phyloP scores from a whole-genome alignment of 2,329 filamentous ascomycete genomes.

The Penicillium aurantiogriseum region DNA sequence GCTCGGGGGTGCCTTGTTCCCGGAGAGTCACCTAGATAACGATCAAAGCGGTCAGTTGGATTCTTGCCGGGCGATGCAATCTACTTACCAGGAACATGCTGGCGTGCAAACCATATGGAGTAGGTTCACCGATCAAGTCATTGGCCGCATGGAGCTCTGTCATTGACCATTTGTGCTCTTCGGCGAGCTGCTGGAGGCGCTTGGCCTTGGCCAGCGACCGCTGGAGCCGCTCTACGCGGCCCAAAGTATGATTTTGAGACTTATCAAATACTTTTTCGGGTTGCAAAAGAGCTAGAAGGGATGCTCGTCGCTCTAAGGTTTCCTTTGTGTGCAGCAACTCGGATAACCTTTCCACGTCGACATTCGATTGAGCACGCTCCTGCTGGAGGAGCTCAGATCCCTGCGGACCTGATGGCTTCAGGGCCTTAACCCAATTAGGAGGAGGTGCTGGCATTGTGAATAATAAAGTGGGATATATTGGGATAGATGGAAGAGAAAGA shows the following conservation, averaged over 20 bases:
- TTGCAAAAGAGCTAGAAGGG: slow-evolving; percentile 63
- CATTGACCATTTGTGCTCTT: slow-evolving; percentile 64
- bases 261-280: slow-evolving; percentile 73
- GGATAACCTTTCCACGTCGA: slow-evolving; percentile 66
- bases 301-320: slow-evolving; percentile 59
- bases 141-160: slow-evolving; percentile 65
- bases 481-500: neutral
- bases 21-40: slow-evolving; percentile 59
- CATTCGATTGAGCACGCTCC: slow-evolving; percentile 65
- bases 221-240: slow-evolving; percentile 67
- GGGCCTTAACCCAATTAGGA: slow-evolving; percentile 65
- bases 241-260: slow-evolving; percentile 72
- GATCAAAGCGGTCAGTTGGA: slow-evolving; percentile 10
- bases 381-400: slow-evolving; percentile 66
- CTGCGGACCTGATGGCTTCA: slow-evolving; percentile 65
- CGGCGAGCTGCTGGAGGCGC: slow-evolving; percentile 63
- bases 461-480: neutral
- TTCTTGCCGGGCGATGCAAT: neutral
- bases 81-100: slow-evolving; percentile 63
- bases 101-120: slow-evolving; percentile 71
- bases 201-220: slow-evolving; percentile 69
- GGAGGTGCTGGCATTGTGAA: slow-evolving; percentile 40
- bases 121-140: slow-evolving; percentile 70
- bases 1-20: slow-evolving; percentile 70
- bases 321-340: slow-evolving; percentile 68